phyloP scores from a whole-genome alignment of 805 yeast genomes.

The Candida sithepensis region DNA sequence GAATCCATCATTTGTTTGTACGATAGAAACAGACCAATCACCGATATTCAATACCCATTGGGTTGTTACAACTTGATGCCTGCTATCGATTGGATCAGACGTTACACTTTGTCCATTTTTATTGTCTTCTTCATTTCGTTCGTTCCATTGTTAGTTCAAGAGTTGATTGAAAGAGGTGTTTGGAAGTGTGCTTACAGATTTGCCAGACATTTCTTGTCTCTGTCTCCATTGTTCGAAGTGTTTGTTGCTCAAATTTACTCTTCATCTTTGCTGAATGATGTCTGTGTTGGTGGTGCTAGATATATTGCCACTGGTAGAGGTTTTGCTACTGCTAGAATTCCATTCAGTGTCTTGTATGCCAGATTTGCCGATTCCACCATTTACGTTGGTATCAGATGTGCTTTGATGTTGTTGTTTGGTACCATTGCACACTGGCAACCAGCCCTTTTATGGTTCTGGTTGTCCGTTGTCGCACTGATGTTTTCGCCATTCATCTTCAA shows the following conservation, averaged over 20 bases:
- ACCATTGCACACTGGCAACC: slow-evolving; percentile 87
- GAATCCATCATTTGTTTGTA: slow-evolving; percentile 68
- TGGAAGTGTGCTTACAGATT: slow-evolving; percentile 73
- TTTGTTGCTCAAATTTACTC: slow-evolving; percentile 80
- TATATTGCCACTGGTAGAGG: slow-evolving; percentile 86
- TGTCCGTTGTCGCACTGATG: slow-evolving; percentile 80
- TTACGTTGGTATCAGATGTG: slow-evolving; percentile 78
- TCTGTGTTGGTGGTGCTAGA: slow-evolving; percentile 82
- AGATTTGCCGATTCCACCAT: slow-evolving; percentile 80
- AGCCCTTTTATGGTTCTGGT: slow-evolving; percentile 96
- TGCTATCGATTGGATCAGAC: slow-evolving; percentile 75
- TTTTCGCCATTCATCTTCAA: slow-evolving; percentile 93
- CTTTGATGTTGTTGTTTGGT: slow-evolving; percentile 69
- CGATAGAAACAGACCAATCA: slow-evolving; percentile 60
- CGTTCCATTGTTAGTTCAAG: slow-evolving; percentile 75
- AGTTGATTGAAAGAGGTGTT: slow-evolving; percentile 76
- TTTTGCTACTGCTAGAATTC: slow-evolving; percentile 76
- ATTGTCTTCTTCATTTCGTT: slow-evolving; percentile 79
- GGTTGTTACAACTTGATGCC: slow-evolving; percentile 77
- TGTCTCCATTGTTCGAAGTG: slow-evolving; percentile 81
- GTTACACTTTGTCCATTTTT: slow-evolving; percentile 77
- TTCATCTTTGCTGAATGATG: slow-evolving; percentile 63
- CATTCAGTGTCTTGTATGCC: slow-evolving; percentile 69
- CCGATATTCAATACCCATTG: slow-evolving; percentile 60
- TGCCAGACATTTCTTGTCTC: slow-evolving; percentile 60